These are phyloP conservation scores for Talaromyces sp. DNA, from an alignment of 2,329 filamentous ascomycete genomes.

Conservation along the genomic window DNA sequence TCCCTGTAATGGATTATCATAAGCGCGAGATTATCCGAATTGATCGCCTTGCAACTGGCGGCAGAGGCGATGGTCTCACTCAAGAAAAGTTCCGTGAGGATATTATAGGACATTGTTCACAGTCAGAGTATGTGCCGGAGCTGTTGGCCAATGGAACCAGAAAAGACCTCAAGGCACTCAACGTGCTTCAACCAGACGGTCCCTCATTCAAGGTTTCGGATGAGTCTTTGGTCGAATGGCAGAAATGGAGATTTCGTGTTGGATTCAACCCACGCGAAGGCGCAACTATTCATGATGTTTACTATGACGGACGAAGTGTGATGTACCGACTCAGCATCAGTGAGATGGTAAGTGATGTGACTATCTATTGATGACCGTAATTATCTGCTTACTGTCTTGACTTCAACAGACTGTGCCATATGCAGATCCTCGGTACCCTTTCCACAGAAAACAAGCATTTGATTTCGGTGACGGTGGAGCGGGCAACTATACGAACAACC, in stretches of 20 bases:
- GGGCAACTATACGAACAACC: slow-evolving; percentile 62
- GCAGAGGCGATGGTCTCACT: slow-evolving; percentile 43
- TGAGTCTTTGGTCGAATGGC: slow-evolving; percentile 56
- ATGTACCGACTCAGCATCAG: slow-evolving; percentile 62
- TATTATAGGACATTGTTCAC: slow-evolving; percentile 47
- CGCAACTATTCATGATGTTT: slow-evolving; percentile 61
- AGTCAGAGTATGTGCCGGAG: slow-evolving; percentile 47
- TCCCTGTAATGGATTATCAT: slow-evolving; percentile 52
- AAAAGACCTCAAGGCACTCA: slow-evolving; percentile 57
- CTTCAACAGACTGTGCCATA: slow-evolving; percentile 33
- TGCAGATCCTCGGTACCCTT: slow-evolving; percentile 60
- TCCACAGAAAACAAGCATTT: slow-evolving; percentile 64
- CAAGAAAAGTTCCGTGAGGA: slow-evolving; percentile 37
- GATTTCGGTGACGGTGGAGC: slow-evolving; percentile 63
- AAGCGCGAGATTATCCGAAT: slow-evolving; percentile 52
- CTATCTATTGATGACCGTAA: slow-evolving; percentile 29
- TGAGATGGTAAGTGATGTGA: slow-evolving; percentile 51
- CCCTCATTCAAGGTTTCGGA: slow-evolving; percentile 54
- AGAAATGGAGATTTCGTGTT: slow-evolving; percentile 59
- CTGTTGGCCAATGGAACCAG: slow-evolving; percentile 42
- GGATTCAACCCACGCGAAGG: slow-evolving; percentile 60
- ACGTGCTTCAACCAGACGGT: slow-evolving; percentile 60
- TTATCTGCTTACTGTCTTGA: neutral
- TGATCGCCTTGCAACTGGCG: slow-evolving; percentile 51
- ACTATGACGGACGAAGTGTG: slow-evolving; percentile 55